Conservation (phyloP, 2,329 filamentous ascomycete species). For the Piedraia hortae region DNA sequence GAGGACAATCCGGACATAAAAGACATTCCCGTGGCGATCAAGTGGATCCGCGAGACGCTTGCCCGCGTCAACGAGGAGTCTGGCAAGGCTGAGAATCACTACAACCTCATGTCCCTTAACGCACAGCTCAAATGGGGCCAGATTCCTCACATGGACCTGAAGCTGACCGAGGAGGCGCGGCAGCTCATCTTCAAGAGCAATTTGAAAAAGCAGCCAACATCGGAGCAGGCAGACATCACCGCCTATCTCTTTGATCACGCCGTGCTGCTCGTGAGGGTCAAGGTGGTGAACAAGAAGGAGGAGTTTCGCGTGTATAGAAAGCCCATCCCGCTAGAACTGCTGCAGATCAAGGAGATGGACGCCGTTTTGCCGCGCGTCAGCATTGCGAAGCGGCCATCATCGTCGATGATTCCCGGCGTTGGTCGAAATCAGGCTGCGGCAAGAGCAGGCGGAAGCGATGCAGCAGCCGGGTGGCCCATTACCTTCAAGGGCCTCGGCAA, state of each 20-base stretch:
- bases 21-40: conserved; percentile 73
- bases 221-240: conserved; percentile 58
- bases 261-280: conserved; percentile 68
- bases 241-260: conserved; percentile 94
- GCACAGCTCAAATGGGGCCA: conserved; percentile 74
- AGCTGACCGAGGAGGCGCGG: conserved; percentile 75
- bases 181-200: conserved; percentile 84
- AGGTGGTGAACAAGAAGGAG: conserved; percentile 75
- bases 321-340: conserved; percentile 77
- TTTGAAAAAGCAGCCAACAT: conserved; percentile 75
- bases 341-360: conserved; percentile 92
- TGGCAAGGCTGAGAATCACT: conserved; percentile 90
- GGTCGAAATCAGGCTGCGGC: conserved; percentile 19
- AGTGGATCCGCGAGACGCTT: conserved; percentile 63
- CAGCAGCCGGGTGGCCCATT: conserved; percentile 37
- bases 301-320: conserved; percentile 87
- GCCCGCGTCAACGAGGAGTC: conserved; percentile 80
- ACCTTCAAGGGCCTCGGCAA: conserved; percentile 92
- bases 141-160: conserved; percentile 76
- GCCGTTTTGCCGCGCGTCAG: conserved; percentile 65
- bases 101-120: conserved; percentile 79
- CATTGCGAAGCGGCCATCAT: conserved; percentile 62
- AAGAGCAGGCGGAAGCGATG: conserved; percentile 13
- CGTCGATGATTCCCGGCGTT: conserved; percentile 42
- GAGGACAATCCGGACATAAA: conserved; percentile 72